These are phyloP conservation scores for Chlorella sp. DNA, from an alignment of 139 green algal genomes.

Conservation along the genomic window DNA sequence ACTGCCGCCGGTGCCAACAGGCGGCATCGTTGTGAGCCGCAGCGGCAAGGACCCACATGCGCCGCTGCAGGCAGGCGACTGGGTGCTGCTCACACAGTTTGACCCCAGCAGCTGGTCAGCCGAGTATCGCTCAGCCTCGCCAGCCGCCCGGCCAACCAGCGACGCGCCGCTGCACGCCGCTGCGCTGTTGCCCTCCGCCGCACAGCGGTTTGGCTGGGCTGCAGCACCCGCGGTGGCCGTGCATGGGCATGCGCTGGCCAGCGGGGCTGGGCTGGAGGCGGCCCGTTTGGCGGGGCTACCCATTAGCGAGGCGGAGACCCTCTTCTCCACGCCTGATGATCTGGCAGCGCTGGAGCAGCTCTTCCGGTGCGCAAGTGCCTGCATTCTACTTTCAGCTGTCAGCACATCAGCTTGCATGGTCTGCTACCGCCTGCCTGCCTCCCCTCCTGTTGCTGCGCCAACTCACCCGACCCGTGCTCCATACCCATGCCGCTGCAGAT, in stretches of 20 bases:
- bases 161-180: slow-evolving; percentile 40
- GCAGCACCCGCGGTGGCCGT: slow-evolving; percentile 29
- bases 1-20: not conserved
- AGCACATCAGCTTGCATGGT: no score
- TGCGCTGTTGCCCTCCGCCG: not conserved
- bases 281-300: slow-evolving; percentile 27
- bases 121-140: not conserved
- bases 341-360: slow-evolving; percentile 28
- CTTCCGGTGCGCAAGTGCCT: not conserved
- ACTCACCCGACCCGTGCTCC: not conserved
- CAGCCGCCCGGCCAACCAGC: slow-evolving; percentile 13
- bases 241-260: slow-evolving; percentile 42
- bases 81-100: slow-evolving; percentile 31
- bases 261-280: slow-evolving; percentile 9
- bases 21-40: not conserved
- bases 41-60: slow-evolving; percentile 22
- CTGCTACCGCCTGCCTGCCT: no score
- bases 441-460: no score
- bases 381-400: not conserved
- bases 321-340: slow-evolving; percentile 42
- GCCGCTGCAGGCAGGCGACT: slow-evolving; percentile 10
- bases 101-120: slow-evolving; percentile 14
- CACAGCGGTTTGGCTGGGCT: slow-evolving; percentile 2
- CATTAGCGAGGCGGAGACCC: slow-evolving; percentile 30
- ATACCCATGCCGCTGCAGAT: not conserved